phyloP scores from a whole-genome alignment of 1,284 basidiomycete genomes.

The Stygiomarasmius scandens region DNA sequence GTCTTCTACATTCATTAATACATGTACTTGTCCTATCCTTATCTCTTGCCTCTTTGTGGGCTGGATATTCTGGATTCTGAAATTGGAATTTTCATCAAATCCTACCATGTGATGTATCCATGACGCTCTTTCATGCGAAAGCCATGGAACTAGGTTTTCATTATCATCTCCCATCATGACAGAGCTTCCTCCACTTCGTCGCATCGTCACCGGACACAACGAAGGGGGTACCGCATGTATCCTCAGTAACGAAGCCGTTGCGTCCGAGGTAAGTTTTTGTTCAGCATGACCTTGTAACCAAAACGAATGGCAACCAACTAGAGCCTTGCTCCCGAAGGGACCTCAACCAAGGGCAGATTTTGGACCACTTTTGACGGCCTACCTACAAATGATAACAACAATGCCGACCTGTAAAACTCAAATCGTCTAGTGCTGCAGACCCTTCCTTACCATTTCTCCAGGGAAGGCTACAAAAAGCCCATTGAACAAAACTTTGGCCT shows the following conservation, averaged over 20 bases:
- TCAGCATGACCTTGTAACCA: not conserved
- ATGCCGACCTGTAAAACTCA: conserved; percentile 25
- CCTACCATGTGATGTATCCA: not conserved
- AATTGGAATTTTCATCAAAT: too few species aligned
- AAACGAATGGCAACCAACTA: not conserved
- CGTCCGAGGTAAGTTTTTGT: conserved; percentile 26
- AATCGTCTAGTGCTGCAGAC: not conserved
- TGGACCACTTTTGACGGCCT: conserved; percentile 53
- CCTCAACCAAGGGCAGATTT: conserved; percentile 28
- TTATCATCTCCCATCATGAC: conserved; percentile 15
- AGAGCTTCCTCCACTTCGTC: conserved; percentile 40
- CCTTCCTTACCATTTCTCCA: conserved; percentile 9
- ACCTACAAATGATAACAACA: conserved; percentile 60
- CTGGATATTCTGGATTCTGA: too few species aligned
- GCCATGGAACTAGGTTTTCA: too few species aligned
- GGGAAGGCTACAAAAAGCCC: conserved; percentile 49
- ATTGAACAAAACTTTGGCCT: conserved; percentile 46
- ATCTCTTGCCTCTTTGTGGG: too few species aligned
- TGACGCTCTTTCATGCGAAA: too few species aligned
- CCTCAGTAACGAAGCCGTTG: conserved; percentile 32
- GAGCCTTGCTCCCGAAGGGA: not conserved
- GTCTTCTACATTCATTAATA: not conserved
- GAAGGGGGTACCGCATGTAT: conserved; percentile 37
- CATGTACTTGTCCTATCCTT: not conserved
- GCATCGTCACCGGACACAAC: conserved; percentile 55